phyloP scores from a whole-genome alignment of 352 stramenopile species.

The Halophytophthora polymorphica region DNA sequence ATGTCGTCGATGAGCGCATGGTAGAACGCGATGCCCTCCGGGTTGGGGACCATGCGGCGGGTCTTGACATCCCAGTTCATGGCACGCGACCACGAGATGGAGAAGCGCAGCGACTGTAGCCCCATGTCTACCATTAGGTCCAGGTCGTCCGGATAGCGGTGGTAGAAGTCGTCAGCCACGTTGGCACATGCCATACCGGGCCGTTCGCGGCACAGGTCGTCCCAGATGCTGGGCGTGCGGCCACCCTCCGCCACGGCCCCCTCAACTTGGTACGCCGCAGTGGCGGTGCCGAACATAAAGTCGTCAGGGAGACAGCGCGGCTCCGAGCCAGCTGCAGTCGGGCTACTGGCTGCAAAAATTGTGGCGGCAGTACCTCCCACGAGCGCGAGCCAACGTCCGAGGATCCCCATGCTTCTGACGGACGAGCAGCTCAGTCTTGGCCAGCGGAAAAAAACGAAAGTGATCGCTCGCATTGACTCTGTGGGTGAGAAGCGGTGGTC shows the following conservation, averaged over 20 bases:
- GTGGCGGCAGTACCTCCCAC: too few species aligned
- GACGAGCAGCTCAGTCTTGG: too few species aligned
- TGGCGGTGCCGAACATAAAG: constrained; percentile 28
- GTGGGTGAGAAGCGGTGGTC: too few species aligned
- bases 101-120: constrained; percentile 79
- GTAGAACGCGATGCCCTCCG: constrained; percentile 28
- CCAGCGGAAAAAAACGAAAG: too few species aligned
- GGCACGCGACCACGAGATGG: constrained; percentile 24
- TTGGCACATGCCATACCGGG: constrained; percentile 73
- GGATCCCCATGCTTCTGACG: too few species aligned
- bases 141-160: constrained; percentile 84
- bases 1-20: constrained; percentile 26
- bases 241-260: constrained; percentile 21
- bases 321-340: constrained; percentile 1
- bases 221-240: too few species aligned
- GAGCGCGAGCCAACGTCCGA: too few species aligned
- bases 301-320: constrained; percentile 19
- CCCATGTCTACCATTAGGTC: constrained; percentile 81
- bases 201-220: constrained; percentile 22
- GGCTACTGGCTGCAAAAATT: neutral
- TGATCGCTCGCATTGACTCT: too few species aligned
- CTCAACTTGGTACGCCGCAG: constrained; percentile 24
- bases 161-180: constrained; percentile 89
- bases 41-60: constrained; percentile 18
- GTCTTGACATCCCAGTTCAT: constrained; percentile 24